Conservation (phyloP, 495 filamentous ascomycete species). For the Trichoderma asperelloides region DNA sequence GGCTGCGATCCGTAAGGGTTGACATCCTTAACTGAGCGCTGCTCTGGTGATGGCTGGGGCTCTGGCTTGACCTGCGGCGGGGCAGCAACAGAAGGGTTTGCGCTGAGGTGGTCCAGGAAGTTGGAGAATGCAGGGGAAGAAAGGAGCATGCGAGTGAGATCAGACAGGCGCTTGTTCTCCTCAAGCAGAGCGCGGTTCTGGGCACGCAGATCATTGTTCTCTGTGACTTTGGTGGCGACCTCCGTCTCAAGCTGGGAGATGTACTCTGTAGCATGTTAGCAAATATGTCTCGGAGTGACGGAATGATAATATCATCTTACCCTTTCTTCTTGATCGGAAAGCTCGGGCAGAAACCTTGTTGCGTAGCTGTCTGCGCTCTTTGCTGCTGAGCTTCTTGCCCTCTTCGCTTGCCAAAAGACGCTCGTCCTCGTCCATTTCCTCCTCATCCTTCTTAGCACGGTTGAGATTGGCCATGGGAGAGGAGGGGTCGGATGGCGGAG, state of each 20-base stretch:
- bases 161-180: slow-evolving; percentile 69
- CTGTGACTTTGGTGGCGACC: slow-evolving; percentile 60
- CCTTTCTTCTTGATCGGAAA: slow-evolving; percentile 92
- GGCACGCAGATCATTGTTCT: slow-evolving; percentile 59
- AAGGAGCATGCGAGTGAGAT: slow-evolving; percentile 73
- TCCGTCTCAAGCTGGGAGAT: slow-evolving; percentile 86
- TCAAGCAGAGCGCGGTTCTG: slow-evolving; percentile 67
- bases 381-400: slow-evolving; percentile 92
- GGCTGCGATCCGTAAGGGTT: slow-evolving; percentile 41
- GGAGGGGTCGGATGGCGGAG: slow-evolving; percentile 36
- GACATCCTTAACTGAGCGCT: slow-evolving; percentile 50
- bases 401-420: slow-evolving; percentile 85
- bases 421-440: slow-evolving; percentile 98
- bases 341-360: slow-evolving; percentile 98
- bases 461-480: slow-evolving; percentile 48
- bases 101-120: slow-evolving; percentile 67
- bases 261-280: slow-evolving; percentile 68
- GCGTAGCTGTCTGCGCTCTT: slow-evolving; percentile 84
- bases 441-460: slow-evolving; percentile 70
- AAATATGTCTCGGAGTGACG: slow-evolving; percentile 13
- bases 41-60: slow-evolving; percentile 30
- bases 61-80: slow-evolving; percentile 27
- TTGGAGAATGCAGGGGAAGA: slow-evolving; percentile 76
- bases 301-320: slow-evolving; percentile 41
- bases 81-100: slow-evolving; percentile 32